Base-by-base conservation (phyloP, 148 eudicot species). In the Rhododendron henanense region DNA sequence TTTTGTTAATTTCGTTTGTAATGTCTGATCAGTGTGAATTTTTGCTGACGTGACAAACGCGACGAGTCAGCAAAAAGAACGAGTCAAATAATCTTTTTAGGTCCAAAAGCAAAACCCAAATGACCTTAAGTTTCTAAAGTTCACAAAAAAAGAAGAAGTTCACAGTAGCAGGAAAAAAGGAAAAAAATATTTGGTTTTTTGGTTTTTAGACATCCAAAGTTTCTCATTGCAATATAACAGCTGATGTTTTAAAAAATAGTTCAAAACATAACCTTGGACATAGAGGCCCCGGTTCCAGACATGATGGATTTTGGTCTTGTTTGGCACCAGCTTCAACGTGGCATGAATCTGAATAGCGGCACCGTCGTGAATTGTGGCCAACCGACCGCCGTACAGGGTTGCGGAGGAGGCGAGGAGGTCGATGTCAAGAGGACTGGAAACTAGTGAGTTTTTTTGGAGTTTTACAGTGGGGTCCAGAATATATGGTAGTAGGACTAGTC, bases 271-370 rank as follows among this genome's bases (percentile, higher is more conserved):
- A 71, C 99, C 98, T 90, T 97, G 99, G 81, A 95, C 98, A 76
- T 97, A 97, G 44, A 97, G 87, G 3, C 99, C 99, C 2, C 98
- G 92, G 84, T 97, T 97, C 99, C 99, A 97, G 2, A 95, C 93
- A 74, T 87, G 84, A 79, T 97, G 93, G 59, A 97, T 91, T 86
- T 91, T 94, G 35, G 97, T 94, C 83, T 87, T 94, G 75, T 97
- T 97, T 3, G 93, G 88, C 14, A 87, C 81, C 39, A 97, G 92
- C 83, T 91, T 95, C 4, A 97, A 18, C 1, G 94, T 87, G 63
- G 98, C 98, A 33, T 86, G 91, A 10, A 97, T 97, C 75, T 94
- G 92, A 79, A 97, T 92, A 31, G 90, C 84, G 5, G 98, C 99
- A 3, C 99, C 98, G 63, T 93, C 90, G 80, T 93, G 99, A 4